Percentiles rank a stretch among this genome's conserved stretches.
These are phyloP conservation scores for Corymbia calophylla DNA, from an alignment of 441 rosid genomes.

Conservation along the genomic window DNA sequence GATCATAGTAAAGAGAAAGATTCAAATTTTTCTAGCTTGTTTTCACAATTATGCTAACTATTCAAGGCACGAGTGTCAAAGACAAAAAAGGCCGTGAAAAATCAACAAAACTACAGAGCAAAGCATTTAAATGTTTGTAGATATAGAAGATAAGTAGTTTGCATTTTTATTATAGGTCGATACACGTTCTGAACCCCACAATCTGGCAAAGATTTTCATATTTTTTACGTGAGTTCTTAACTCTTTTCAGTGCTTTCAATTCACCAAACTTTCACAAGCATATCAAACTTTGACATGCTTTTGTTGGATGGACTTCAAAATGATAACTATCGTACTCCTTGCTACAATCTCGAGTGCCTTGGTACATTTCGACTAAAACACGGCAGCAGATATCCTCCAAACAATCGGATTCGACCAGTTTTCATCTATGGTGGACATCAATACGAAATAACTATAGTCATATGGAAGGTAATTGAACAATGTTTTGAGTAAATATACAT, in stretches of 20 bases:
- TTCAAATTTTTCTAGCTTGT: no score
- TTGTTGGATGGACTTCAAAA: neutral
- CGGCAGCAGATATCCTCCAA: neutral
- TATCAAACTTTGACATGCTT: neutral
- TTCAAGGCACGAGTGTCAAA: no score
- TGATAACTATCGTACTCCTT: neutral
- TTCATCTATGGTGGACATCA: neutral
- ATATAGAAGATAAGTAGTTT: no score
- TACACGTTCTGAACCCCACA: neutral
- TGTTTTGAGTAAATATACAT: neutral
- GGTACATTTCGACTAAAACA: neutral
- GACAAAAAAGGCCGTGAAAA: no score
- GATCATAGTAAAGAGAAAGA: no score
- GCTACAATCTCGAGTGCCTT: neutral
- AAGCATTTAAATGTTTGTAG: no score
- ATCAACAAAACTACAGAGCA: no score
- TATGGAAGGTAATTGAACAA: neutral
- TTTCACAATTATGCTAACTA: no score
- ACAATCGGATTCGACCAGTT: neutral
- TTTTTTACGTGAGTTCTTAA: constrained; percentile 11
- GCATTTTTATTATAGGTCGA: neutral
- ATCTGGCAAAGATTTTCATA: neutral
- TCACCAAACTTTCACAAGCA: neutral
- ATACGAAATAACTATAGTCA: neutral
- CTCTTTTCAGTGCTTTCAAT: neutral